Evolutionary conservation across 2,329 filamentous ascomycete genomes (phyloP).

Genomic region (Magnaporthiopsis rhizophila): DNA sequence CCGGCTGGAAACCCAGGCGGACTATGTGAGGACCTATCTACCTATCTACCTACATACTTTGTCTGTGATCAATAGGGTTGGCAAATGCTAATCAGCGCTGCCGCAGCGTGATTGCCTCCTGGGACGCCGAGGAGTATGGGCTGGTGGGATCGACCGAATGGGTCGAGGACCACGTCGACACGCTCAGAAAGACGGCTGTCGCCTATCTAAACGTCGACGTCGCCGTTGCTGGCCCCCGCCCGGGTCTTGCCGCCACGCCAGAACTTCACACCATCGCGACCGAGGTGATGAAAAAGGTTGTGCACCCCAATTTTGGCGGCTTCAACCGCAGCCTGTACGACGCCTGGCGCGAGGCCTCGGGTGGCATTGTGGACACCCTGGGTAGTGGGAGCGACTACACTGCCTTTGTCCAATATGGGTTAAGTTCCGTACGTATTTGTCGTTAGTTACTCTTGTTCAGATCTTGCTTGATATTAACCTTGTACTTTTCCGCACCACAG

Average conservation of each 20-base stretch:
- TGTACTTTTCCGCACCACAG: too few species aligned
- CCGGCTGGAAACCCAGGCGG: conserved; percentile 73
- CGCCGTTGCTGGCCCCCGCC: conserved; percentile 37
- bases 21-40: conserved; percentile 31
- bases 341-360: conserved; percentile 27
- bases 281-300: conserved; percentile 51
- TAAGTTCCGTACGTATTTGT: too few species aligned
- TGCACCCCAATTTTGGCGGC: conserved; percentile 50
- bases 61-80: not conserved
- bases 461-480: too few species aligned
- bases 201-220: conserved; percentile 64
- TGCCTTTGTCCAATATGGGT: conserved; percentile 54
- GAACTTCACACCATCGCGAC: conserved; percentile 50
- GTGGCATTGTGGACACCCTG: conserved; percentile 39
- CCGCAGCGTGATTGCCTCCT: conserved; percentile 4
- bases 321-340: conserved; percentile 32
- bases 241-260: not conserved
- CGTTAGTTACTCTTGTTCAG: too few species aligned
- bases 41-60: too few species aligned
- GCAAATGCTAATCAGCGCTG: not conserved
- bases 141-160: conserved; percentile 76
- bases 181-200: conserved; percentile 63
- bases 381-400: conserved; percentile 63
- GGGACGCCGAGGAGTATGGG: conserved; percentile 68
- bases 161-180: conserved; percentile 75